These are phyloP conservation scores for Scheffersomyces lignicola DNA, from an alignment of 1,139 yeast genomes.

Conservation along the genomic window DNA sequence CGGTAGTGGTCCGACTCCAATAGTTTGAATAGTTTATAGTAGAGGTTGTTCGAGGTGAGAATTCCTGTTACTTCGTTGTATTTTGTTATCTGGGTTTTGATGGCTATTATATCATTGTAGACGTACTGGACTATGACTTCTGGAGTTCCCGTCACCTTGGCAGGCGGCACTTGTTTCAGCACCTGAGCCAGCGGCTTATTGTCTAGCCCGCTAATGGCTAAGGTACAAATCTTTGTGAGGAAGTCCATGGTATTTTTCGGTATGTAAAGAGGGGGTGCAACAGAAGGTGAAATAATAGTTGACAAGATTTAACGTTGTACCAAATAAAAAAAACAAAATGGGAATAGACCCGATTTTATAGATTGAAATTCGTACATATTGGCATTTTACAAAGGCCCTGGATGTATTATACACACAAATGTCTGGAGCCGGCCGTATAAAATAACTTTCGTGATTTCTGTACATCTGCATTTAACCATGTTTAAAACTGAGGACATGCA, in stretches of 20 bases:
- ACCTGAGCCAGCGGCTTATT: neutral
- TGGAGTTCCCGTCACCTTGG: conserved; percentile 17
- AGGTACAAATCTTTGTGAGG: conserved; percentile 2
- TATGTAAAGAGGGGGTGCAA: too few relatives aligned
- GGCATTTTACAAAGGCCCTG: too few relatives aligned
- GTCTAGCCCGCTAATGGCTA: neutral
- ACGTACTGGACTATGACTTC: conserved; percentile 20
- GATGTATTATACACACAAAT: too few relatives aligned
- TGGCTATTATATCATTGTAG: conserved; percentile 18
- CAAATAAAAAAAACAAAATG: neutral
- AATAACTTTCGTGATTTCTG: too few relatives aligned
- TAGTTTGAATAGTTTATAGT: conserved; percentile 18
- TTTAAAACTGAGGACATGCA: neutral
- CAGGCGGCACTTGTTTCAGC: conserved; percentile 11
- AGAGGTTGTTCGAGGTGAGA: conserved; percentile 13
- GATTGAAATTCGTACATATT: too few relatives aligned
- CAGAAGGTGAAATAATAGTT: too few relatives aligned
- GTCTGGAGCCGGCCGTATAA: too few relatives aligned
- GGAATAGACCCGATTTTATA: too few relatives aligned
- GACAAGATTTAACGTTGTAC: conserved; percentile 3
- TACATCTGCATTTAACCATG: too few relatives aligned
- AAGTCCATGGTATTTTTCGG: too few relatives aligned
- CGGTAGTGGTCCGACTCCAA: conserved; percentile 19
- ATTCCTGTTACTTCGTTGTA: conserved; percentile 15
- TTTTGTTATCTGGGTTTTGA: conserved; percentile 19